A percentile compares a stretch with the other conserved stretches of the same genome.
phyloP scores from a whole-genome alignment of 2,329 filamentous ascomycete genomes.

The Hawksworthiomyces lignivorus region DNA sequence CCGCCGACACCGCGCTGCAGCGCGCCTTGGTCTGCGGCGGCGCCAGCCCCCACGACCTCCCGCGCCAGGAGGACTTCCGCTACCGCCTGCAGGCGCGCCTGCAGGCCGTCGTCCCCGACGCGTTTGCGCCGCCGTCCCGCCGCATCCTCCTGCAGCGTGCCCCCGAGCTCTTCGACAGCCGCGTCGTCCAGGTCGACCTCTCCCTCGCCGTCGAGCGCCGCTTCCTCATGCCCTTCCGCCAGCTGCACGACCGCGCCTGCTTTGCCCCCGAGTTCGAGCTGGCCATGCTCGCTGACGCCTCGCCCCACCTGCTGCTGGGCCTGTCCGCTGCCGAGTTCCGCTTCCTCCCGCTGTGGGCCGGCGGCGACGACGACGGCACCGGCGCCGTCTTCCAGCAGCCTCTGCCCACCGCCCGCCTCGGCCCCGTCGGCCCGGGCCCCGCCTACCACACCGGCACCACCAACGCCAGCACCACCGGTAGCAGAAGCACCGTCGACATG shows the following conservation, averaged over 20 bases:
- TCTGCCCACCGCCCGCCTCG: constrained; percentile 35
- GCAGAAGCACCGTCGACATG: constrained; percentile 13
- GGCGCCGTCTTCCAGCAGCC: constrained; percentile 39
- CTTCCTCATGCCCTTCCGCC: neutral
- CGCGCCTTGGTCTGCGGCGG: too few species aligned
- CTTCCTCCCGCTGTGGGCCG: constrained; percentile 59
- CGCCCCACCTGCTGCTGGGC: constrained; percentile 41
- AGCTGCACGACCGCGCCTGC: neutral
- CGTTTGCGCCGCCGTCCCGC: too few species aligned
- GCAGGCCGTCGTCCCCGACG: too few species aligned
- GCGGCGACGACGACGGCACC: constrained; percentile 43
- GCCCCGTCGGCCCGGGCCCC: constrained; percentile 39
- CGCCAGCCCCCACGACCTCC: too few species aligned
- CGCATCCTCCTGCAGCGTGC: too few species aligned
- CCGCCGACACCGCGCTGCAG: too few species aligned
- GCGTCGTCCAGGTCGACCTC: neutral
- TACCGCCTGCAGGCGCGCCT: too few species aligned
- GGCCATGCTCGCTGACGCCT: constrained; percentile 23
- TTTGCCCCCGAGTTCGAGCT: constrained; percentile 23
- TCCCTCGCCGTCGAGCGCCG: neutral
- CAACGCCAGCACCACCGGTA: constrained; percentile 16
- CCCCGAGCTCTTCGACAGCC: neutral
- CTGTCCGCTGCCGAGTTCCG: constrained; percentile 50
- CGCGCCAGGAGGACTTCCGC: too few species aligned
- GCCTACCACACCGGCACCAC: constrained; percentile 38